These are phyloP conservation scores for Chlamydomonas sp. DNA, from an alignment of 139 green algal species.

Conservation along the genomic window DNA sequence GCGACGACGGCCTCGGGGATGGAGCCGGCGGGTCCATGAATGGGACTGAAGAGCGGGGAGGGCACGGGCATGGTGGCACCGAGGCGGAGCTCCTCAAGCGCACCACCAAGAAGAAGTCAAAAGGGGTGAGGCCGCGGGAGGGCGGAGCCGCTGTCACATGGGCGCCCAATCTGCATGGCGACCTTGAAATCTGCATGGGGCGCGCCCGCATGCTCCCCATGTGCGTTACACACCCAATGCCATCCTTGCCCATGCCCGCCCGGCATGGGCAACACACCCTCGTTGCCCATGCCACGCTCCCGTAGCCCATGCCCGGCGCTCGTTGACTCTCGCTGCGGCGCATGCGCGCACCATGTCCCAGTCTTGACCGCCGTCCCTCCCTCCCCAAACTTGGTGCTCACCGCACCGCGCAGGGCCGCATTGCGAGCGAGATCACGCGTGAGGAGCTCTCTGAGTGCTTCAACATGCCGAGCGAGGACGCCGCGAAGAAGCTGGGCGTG, in stretches of 20 bases:
- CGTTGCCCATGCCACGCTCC: not conserved
- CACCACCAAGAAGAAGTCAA: conserved; percentile 19
- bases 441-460: conserved; percentile 18
- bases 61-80: not conserved
- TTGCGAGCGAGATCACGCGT: conserved; percentile 13
- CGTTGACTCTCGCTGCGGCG: not conserved
- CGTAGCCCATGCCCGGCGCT: not conserved
- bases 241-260: too few relatives aligned
- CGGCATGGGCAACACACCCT: too few relatives aligned
- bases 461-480: conserved; percentile 26
- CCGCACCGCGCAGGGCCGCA: conserved; percentile 10
- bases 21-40: too few relatives aligned
- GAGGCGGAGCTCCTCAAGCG: not conserved
- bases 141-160: too few relatives aligned
- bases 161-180: too few relatives aligned
- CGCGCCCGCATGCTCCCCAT: too few relatives aligned
- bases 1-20: too few relatives aligned
- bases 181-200: too few relatives aligned
- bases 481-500: conserved; percentile 38
- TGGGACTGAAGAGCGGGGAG: not conserved
- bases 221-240: too few relatives aligned
- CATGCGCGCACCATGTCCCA: not conserved
- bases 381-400: not conserved
- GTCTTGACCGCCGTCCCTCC: not conserved
- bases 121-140: conserved; percentile 10